phyloP scores from a whole-genome alignment of 1,284 basidiomycete species.

The Ustilago hordei region DNA sequence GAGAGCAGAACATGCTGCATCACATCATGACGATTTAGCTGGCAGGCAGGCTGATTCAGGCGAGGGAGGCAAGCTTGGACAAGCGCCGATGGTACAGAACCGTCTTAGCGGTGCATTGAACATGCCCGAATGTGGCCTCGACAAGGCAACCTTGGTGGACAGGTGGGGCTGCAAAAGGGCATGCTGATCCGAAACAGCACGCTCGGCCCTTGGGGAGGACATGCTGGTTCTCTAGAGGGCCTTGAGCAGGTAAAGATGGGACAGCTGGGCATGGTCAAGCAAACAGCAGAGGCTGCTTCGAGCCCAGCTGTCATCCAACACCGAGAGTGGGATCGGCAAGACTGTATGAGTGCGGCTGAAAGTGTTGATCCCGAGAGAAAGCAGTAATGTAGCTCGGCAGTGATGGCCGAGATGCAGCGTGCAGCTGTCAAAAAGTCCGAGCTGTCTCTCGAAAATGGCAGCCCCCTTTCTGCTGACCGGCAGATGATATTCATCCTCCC shows the following conservation, averaged over 20 bases:
- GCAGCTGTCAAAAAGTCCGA: conserved; percentile 50
- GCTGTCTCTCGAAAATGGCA: conserved; percentile 1
- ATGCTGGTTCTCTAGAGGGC: conserved; percentile 11
- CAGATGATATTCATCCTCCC: background rate
- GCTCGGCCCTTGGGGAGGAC: conserved; percentile 7
- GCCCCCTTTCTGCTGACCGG: background rate
- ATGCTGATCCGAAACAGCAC: conserved; percentile 32
- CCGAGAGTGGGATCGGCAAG: conserved; percentile 6
- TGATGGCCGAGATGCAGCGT: conserved; percentile 46
- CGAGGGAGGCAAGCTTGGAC: conserved; percentile 2
- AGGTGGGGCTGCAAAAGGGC: conserved; percentile 14
- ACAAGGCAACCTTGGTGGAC: background rate
- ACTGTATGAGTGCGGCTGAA: background rate
- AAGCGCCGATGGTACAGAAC: conserved; percentile 5
- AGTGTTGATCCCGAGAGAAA: background rate
- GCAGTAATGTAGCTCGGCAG: conserved; percentile 33
- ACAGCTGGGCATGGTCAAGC: background rate
- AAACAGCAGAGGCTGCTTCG: background rate
- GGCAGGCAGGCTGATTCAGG: conserved; percentile 2
- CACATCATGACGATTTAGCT: background rate
- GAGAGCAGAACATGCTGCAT: background rate
- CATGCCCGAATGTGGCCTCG: conserved; percentile 11
- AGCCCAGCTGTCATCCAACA: conserved; percentile 10
- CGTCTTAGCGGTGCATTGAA: conserved; percentile 7
- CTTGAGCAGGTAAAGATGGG: conserved; percentile 2